Base-by-base conservation (phyloP, 805 yeast genomes). In the Ascoidea asiatica region DNA sequence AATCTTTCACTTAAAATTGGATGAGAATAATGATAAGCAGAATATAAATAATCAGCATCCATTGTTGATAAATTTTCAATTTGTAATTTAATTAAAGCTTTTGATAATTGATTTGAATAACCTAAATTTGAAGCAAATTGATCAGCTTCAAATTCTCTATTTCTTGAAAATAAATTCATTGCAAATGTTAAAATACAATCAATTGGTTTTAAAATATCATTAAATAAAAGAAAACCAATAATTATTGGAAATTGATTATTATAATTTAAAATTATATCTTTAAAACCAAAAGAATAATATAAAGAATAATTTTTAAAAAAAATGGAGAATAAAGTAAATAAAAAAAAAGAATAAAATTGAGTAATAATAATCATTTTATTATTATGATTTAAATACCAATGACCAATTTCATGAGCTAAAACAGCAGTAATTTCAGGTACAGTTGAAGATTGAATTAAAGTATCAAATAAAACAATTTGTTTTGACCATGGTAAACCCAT, bases 351-450 rank as follows among this genome's bases (percentile, higher is more conserved):
- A 53, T 84, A 84, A 4, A 66, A 59, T 62, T 86, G 89, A 41
- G 77, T 68, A 50, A 80, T 72, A 4, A 73, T 56, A 56, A 92
- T 63, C 71, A 81, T 73, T 58, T 79, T 79, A n/a, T 89, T 68
- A 49, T 89, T 81, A 62, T 92, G 99, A 47, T 82, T 79, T 60
- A 83, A 72, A 55, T 81, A 80, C 99, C 99, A 92, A 62, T 92
- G 99, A 43, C 99, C 99, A 53, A 92, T 81, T 67, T 92, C 99
- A 59, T 92, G 99, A n/a, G 95, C 97, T 51, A 90, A 70, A 1
- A 92, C 95, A 43, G 97, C 97, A 43, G 88, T 86, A 38, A 88
- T 85, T 63, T 92, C 95, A 39, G 72, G 74, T 22, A 76, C 73
- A 23, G 88, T 65, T 33, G 88, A 79, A 47, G 85, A 81, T 49